Conservation (phyloP, 768 basidiomycete genomes). For the Dendrothele bispora region DNA sequence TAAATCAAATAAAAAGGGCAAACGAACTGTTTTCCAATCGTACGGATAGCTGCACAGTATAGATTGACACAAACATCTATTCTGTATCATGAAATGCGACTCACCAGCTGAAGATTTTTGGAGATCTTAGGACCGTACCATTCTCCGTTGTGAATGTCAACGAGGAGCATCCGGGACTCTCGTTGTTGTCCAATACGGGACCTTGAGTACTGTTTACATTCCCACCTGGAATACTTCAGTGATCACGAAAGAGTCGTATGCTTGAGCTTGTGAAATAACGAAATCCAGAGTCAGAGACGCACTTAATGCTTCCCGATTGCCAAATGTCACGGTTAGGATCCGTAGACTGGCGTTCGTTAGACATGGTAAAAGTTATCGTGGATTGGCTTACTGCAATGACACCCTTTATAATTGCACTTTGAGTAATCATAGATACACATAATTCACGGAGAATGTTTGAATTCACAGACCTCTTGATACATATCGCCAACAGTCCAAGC, state of each 20-base stretch:
- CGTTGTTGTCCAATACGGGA: conserved; percentile 10
- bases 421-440: too few relatives aligned
- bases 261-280: too few relatives aligned
- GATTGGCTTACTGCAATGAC: conserved; percentile 5
- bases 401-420: too few relatives aligned
- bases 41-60: conserved; percentile 1
- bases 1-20: too few relatives aligned
- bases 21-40: conserved; percentile 6
- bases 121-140: conserved; percentile 2
- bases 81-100: not conserved
- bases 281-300: not conserved
- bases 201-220: conserved; percentile 9
- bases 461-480: too few relatives aligned
- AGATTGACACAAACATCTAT: not conserved
- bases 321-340: conserved; percentile 8
- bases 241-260: too few relatives aligned
- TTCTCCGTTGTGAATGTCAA: conserved; percentile 4
- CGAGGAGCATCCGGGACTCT: conserved; percentile 2
- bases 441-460: too few relatives aligned
- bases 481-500: conserved; percentile 10
- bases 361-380: not conserved
- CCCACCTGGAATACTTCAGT: conserved; percentile 3
- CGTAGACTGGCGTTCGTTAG: not conserved
- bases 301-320: conserved; percentile 5
- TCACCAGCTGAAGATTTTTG: conserved; percentile 3